A percentile compares a stretch with the other conserved stretches of the same genome.
Conservation (phyloP, 1,139 yeast genomes). For the Magnusiomyces suaveolens region DNA sequence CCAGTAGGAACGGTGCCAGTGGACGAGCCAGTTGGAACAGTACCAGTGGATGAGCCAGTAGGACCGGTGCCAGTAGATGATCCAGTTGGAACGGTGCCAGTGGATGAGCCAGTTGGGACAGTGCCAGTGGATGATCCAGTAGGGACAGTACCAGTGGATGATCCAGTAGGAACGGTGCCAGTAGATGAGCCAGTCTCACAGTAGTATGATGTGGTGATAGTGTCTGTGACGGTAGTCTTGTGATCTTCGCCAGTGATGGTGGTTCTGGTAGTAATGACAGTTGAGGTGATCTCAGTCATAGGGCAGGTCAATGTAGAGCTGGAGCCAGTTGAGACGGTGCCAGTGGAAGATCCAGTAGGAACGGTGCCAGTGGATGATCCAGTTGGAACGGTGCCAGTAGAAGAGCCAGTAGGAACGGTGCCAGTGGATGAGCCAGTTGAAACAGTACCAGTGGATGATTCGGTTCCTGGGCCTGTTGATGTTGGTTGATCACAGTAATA, state of each 20-base stretch:
- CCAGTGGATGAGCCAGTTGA: not conserved
- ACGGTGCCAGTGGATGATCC: not conserved
- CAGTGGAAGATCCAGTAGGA: not conserved
- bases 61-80: not conserved
- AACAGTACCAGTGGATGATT: not conserved
- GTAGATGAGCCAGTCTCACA: not conserved
- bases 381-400: not conserved
- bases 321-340: no score
- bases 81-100: not conserved
- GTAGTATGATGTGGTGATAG: no score
- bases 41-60: not conserved
- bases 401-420: not conserved
- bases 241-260: no score
- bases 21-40: not conserved
- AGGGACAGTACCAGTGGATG: not conserved
- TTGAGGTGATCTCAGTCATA: no score
- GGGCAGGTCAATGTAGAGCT: no score
- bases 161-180: not conserved
- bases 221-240: no score
- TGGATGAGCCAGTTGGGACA: not conserved
- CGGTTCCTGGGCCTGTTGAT: no score
- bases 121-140: not conserved
- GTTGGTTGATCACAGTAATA: not conserved
- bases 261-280: no score
- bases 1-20: not conserved